Base-by-base conservation (phyloP, 2,329 filamentous ascomycete species). In the Penicillium sp. region DNA sequence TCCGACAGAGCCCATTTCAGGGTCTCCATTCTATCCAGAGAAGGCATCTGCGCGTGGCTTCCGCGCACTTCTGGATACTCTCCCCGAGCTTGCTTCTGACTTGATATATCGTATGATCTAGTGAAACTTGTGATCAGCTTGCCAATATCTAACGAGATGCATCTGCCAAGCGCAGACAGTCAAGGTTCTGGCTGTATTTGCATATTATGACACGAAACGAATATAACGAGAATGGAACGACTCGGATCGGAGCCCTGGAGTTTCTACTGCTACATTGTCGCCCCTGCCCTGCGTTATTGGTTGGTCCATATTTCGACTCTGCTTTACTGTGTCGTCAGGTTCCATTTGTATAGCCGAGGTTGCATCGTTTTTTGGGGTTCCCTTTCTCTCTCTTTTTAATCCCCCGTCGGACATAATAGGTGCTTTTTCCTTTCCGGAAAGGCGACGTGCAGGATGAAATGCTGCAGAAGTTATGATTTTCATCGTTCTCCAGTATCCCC, bases 31-130 rank as follows among this genome's bases (percentile, higher is more conserved):
- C 8, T 64, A 63, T 26, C 65, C 67, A 15, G 63, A 68, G 53
- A 72, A 73, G 56, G 61, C 66, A n/a, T 67, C 67, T 5, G 66
- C 69, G n/a, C 71, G 66, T 45, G 76, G 74, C 30, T 70, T 79
- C 62, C 71, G 75, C 21, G 71, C 72, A 5, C 65, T 79, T 54
- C 53, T 79, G 55, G 77, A 79, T 58, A 66, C 67, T 48, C 74
- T 73, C 38, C 73, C 76, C 1, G 77, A 79, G 64, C 66, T 79
- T 68, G 77, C 76, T 23, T 78, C 76, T 38, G 77, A 79, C 68
- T 68, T 79, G 66, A 75, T 79, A 30, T 79, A 76, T 63, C 74
- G 76, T 29, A 75, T 78, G 75, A 78, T 78, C 74, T 78, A 75
- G 63, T 61, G 63, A 60, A 55, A 6, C 29, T 17, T 30, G 38